These are phyloP conservation scores for Saccharomycopsis sp. DNA, from an alignment of 805 yeast species.

Conservation along the genomic window DNA sequence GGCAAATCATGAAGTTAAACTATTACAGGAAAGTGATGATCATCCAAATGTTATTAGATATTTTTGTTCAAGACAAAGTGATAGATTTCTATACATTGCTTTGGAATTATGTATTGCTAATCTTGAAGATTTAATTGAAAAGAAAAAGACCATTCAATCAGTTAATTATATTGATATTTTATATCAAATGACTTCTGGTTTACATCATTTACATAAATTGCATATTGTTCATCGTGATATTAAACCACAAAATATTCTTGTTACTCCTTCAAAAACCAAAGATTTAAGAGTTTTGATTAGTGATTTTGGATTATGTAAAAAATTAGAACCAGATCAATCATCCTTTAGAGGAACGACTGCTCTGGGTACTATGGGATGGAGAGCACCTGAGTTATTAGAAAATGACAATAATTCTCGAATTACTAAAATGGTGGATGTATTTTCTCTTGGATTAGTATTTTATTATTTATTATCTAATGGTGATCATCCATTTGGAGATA, in stretches of 20 bases:
- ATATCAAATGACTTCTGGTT: slow-evolving; percentile 72
- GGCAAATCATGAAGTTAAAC: slow-evolving; percentile 82
- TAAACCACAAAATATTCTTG: slow-evolving; percentile 24
- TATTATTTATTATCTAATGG: slow-evolving; percentile 80
- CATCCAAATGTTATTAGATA: slow-evolving; percentile 93
- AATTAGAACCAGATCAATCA: slow-evolving; percentile 83
- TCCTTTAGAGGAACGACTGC: slow-evolving; percentile 90
- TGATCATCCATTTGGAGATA: slow-evolving; percentile 90
- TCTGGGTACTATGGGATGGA: slow-evolving; percentile 97
- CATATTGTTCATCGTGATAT: slow-evolving; percentile 92
- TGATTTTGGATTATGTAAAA: slow-evolving; percentile 93
- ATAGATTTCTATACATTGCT: slow-evolving; percentile 84
- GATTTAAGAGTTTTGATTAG: slow-evolving; percentile 64
- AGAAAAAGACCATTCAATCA: slow-evolving; percentile 27
- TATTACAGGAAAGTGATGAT: slow-evolving; percentile 89
- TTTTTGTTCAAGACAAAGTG: slow-evolving; percentile 86
- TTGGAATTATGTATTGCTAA: slow-evolving; percentile 85
- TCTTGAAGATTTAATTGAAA: slow-evolving; percentile 73
- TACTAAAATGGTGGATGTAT: slow-evolving; percentile 75
- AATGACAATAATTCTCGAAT: slow-evolving; percentile 26
- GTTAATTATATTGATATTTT: slow-evolving; percentile 42
- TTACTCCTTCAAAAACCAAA: slow-evolving; percentile 14
- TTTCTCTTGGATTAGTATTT: slow-evolving; percentile 90
- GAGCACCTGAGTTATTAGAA: slow-evolving; percentile 82
- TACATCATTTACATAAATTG: slow-evolving; percentile 76